These are phyloP conservation scores for Solanum sitiens DNA, from an alignment of 257 asterid species.

Conservation along the genomic window DNA sequence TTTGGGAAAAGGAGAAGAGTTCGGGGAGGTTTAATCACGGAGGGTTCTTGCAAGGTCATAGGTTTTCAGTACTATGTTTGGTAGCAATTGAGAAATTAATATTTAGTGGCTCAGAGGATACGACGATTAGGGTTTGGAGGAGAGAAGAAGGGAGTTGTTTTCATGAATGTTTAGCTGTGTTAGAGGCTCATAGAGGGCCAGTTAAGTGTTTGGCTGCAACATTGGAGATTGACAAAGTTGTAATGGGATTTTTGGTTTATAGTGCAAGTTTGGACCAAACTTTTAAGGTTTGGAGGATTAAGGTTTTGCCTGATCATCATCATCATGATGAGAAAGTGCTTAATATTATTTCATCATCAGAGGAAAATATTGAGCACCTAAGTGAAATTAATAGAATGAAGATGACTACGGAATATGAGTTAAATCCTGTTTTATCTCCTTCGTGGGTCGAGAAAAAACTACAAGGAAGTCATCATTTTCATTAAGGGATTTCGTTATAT, in stretches of 20 bases:
- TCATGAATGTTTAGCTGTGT: conserved; percentile 78
- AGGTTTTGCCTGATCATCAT: conserved; percentile 51
- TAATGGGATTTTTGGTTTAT: conserved; percentile 63
- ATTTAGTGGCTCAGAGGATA: conserved; percentile 88
- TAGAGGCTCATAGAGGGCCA: conserved; percentile 87
- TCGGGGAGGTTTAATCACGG: conserved; percentile 78
- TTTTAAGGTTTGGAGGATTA: conserved; percentile 87
- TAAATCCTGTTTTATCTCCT: conserved; percentile 83
- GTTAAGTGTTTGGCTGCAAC: conserved; percentile 67
- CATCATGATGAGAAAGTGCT: conserved; percentile 11
- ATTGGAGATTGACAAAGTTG: conserved; percentile 63
- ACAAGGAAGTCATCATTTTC: conserved; percentile 41
- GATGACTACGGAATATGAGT: conserved; percentile 32
- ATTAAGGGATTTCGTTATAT: background rate
- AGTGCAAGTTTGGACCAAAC: conserved; percentile 84
- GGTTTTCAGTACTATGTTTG: conserved; percentile 64
- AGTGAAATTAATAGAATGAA: conserved; percentile 7
- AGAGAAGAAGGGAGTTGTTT: conserved; percentile 83
- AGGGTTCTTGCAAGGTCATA: conserved; percentile 76
- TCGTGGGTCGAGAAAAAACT: conserved; percentile 91
- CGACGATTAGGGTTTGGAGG: conserved; percentile 77
- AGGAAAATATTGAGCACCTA: background rate
- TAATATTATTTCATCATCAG: background rate
- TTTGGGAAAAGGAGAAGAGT: conserved; percentile 83
- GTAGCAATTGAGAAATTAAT: conserved; percentile 62